Evolutionary conservation across 495 filamentous ascomycete species (phyloP), one percentile per base, ranked within the genome.

Genomic region (Penicillium angulare): DNA sequence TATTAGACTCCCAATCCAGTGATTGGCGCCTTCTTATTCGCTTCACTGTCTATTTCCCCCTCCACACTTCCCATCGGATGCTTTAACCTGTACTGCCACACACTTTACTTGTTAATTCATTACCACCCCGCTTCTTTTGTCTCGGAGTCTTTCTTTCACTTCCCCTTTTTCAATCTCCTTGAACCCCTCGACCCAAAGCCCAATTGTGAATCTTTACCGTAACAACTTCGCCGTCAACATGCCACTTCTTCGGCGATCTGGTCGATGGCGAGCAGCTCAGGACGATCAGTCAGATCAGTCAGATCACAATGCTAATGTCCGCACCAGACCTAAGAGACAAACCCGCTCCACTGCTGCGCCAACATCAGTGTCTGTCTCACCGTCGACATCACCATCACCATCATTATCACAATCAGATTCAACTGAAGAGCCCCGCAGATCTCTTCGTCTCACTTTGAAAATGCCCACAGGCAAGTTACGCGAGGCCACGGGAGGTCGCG

Each of bases 361-460:
- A 34, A 54, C 64, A 10, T 64, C 70, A 32, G 65, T 76, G 26
- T 81, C 82, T 17, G 71, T 83, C 42, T 76, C 79, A 56, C 80
- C 79, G 65, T 80, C 76, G 47, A 68, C 75, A 23, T 71, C n/a
- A n/a, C n/a, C n/a, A n/a, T n/a, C n/a, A n/a, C n/a, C n/a, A n/a
- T n/a, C n/a, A n/a, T n/a, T n/a, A n/a, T n/a, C n/a, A n/a, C n/a
- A n/a, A n/a, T n/a, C 80, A 29, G 75, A 75, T 13, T 80, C 82
- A 24, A 61, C 80, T 45, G 79, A 77, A 60, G 79, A 81, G 51
- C 71, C 72, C 31, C 76, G 73, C 52, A 81, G 79, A 66, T 85
- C 87, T 50, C 80, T 92, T 46, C 82, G 82, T 64, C 73, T 96
- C 40, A 95, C 86, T 23, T 84, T 96, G 57, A 96, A 90, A 73